phyloP scores from a whole-genome alignment of 306 rosid species.

The Trifolium repens region DNA sequence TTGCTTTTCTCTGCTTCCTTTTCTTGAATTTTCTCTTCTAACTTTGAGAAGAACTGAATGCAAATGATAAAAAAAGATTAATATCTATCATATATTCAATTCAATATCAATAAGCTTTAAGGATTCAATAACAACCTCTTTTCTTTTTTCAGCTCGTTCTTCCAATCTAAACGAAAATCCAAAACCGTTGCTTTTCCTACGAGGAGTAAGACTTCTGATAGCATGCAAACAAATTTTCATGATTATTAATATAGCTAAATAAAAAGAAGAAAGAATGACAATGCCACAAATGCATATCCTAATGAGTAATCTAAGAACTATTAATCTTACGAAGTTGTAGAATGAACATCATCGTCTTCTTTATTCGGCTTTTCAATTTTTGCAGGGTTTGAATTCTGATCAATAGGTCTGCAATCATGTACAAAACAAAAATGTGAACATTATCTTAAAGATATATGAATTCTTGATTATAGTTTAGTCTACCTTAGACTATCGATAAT shows the following conservation, averaged over 20 bases:
- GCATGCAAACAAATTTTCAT: slow-evolving; percentile 32
- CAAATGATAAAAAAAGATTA: slow-evolving; percentile 32
- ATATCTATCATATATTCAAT: neutral
- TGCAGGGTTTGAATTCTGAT: slow-evolving; percentile 53
- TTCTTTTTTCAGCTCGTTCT: slow-evolving; percentile 94
- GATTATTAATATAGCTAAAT: slow-evolving; percentile 19
- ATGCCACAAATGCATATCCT: slow-evolving; percentile 28
- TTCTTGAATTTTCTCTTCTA: slow-evolving; percentile 93
- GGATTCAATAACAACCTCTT: slow-evolving; percentile 64
- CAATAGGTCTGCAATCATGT: slow-evolving; percentile 59
- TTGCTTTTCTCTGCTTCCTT: slow-evolving; percentile 84
- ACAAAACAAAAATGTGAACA: slow-evolving; percentile 22
- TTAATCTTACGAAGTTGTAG: slow-evolving; percentile 80
- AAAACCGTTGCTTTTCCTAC: slow-evolving; percentile 57
- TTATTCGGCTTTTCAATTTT: slow-evolving; percentile 49
- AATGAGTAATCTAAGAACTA: slow-evolving; percentile 10
- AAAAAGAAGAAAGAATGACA: slow-evolving; percentile 10
- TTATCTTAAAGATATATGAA: neutral
- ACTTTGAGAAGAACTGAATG: slow-evolving; percentile 80
- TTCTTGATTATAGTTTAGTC: slow-evolving; percentile 4
- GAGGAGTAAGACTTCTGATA: slow-evolving; percentile 61
- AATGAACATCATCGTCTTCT: slow-evolving; percentile 77
- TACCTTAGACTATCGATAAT: slow-evolving; percentile 12
- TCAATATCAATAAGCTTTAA: slow-evolving; percentile 16
- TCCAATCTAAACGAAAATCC: slow-evolving; percentile 86